Conservation (phyloP, 1,284 basidiomycete species). For the Tilletia setariae region DNA sequence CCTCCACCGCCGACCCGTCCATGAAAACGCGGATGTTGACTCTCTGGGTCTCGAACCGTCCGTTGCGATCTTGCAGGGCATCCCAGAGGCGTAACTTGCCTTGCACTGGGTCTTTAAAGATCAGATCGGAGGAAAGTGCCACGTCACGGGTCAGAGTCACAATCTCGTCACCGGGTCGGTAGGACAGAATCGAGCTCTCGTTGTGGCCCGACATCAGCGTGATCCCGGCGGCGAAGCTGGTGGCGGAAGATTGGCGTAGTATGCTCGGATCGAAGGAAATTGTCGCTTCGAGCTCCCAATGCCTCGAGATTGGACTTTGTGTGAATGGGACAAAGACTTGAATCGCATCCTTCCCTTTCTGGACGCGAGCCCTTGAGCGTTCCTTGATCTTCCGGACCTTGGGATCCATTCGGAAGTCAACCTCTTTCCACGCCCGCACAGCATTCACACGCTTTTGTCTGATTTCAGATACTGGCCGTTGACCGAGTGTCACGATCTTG, state of each 20-base stretch:
- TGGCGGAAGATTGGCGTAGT: constrained; percentile 19
- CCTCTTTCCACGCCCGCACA: constrained; percentile 8
- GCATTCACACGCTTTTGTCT: constrained; percentile 18
- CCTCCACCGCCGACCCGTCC: constrained; percentile 28
- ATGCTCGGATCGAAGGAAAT: constrained; percentile 21
- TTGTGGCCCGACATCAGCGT: constrained; percentile 21
- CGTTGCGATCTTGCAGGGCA: background rate
- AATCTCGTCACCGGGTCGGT: constrained; percentile 25
- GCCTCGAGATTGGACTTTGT: constrained; percentile 15
- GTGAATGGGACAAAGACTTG: constrained; percentile 24
- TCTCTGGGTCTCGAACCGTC: background rate
- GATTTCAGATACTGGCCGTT: constrained; percentile 22
- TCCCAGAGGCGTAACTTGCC: constrained; percentile 30
- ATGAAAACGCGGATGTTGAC: constrained; percentile 27
- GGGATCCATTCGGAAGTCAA: background rate
- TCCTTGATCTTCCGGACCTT: constrained; percentile 8
- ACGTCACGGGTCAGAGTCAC: constrained; percentile 25
- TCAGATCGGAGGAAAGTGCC: constrained; percentile 20
- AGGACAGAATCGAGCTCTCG: constrained; percentile 20
- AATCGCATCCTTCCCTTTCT: background rate
- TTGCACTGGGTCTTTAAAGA: constrained; percentile 19
- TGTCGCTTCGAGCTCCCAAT: constrained; percentile 25
- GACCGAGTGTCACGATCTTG: constrained; percentile 26
- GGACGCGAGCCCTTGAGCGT: background rate
- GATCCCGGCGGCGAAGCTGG: constrained; percentile 24